These are phyloP conservation scores for Boletus sp. DNA, from an alignment of 1,284 basidiomycete species.

Conservation along the genomic window DNA sequence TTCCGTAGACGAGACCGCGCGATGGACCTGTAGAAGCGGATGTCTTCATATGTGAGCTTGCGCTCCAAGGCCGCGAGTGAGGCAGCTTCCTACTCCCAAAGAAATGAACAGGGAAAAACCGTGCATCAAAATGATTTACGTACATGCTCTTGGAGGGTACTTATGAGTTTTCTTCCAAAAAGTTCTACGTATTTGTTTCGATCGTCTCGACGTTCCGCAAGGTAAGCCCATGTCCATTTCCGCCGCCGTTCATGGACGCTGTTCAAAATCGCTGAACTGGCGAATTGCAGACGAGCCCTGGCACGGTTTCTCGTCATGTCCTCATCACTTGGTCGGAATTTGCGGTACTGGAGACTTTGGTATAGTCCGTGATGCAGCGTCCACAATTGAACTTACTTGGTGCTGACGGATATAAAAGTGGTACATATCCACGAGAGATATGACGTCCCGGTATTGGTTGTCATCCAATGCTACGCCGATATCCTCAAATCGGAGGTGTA, in stretches of 20 bases:
- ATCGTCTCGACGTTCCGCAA: slow-evolving; percentile 86
- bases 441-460: slow-evolving; percentile 92
- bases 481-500: slow-evolving; percentile 89
- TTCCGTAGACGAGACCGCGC: slow-evolving; percentile 87
- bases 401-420: slow-evolving; percentile 93
- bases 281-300: slow-evolving; percentile 77
- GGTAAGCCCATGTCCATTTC: slow-evolving; percentile 93
- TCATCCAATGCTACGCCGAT: slow-evolving; percentile 92
- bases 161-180: slow-evolving; percentile 76
- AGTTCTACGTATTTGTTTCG: slow-evolving; percentile 80
- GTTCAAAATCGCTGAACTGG: slow-evolving; percentile 76
- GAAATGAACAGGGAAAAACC: slow-evolving; percentile 11
- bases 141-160: slow-evolving; percentile 48
- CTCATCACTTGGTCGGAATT: slow-evolving; percentile 65
- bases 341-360: slow-evolving; percentile 61
- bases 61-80: slow-evolving; percentile 70
- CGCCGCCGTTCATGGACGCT: slow-evolving; percentile 83
- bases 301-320: slow-evolving; percentile 66
- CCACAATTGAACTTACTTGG: slow-evolving; percentile 50
- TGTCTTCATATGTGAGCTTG: slow-evolving; percentile 90
- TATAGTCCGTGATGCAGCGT: neutral
- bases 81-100: slow-evolving; percentile 50
- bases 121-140: slow-evolving; percentile 13
- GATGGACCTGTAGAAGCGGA: slow-evolving; percentile 97
- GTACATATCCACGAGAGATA: slow-evolving; percentile 95